phyloP scores from a whole-genome alignment of 441 rosid species.

The Mallotus repandus region DNA sequence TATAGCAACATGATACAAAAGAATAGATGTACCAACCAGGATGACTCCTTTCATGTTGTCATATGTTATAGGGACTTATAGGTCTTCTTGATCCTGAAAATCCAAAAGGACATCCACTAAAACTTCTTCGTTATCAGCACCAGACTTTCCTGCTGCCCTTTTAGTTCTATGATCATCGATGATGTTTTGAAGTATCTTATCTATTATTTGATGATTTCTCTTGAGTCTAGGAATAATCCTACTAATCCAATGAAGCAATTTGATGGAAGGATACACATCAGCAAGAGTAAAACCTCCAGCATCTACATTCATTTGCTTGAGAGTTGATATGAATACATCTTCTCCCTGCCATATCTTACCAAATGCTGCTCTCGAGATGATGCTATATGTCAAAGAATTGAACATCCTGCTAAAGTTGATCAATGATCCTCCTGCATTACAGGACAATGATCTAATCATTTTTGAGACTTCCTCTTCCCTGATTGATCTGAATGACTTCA shows the following conservation, averaged over 20 bases:
- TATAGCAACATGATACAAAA: not conserved
- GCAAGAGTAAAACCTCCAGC: constrained; percentile 11
- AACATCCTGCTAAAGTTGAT: constrained; percentile 18
- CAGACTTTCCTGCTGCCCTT: not conserved
- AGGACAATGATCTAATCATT: constrained; percentile 2
- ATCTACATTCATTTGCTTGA: not conserved
- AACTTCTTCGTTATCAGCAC: not conserved
- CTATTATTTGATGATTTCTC: not conserved
- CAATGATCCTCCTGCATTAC: not conserved
- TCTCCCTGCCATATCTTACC: constrained; percentile 16
- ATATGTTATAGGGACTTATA: constrained; percentile 12
- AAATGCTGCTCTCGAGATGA: constrained; percentile 17
- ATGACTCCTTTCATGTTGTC: constrained; percentile 22
- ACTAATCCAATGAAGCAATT: not conserved
- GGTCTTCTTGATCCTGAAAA: constrained; percentile 12
- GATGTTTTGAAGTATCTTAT: constrained; percentile 9
- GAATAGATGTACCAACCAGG: not conserved
- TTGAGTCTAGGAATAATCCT: not conserved
- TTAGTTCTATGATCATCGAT: constrained; percentile 16
- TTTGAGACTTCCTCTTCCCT: constrained; percentile 25
- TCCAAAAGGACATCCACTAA: constrained; percentile 16
- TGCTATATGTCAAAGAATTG: not conserved
- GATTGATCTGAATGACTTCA: constrained; percentile 22
- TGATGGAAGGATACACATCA: no score
- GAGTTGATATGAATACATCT: not conserved